Evolutionary conservation across 768 basidiomycete genomes (phyloP), one percentile per base, ranked within the genome.

Genomic region (Suillus placidus): DNA sequence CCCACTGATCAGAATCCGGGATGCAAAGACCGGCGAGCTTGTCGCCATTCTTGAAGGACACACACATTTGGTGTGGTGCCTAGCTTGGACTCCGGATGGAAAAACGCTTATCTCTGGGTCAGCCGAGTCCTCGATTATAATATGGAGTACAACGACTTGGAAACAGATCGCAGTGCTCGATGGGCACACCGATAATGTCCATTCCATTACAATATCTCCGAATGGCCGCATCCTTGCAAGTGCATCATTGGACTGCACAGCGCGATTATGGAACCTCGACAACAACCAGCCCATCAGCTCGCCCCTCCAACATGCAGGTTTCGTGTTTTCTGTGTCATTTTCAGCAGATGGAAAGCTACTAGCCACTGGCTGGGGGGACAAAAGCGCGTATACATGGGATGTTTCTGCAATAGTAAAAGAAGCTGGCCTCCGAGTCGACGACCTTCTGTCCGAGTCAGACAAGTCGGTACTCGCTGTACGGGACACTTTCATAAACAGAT

Each of bases 41-140:
- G 12, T 45, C 3, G 23, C n/a, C 6, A 49, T 13, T 26, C 47
- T 49, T 0, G 2, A 49, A 13, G 42, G 42, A 45, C 43, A n/a
- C 43, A 18, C 4, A 26, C 1, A 26, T 26, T 26, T 2, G 26
- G 20, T n/a, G 20, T 2, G 0, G 4, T n/a, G 43, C 10, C 10
- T 45, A 9, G 43, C 12, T 12, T 47, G 45, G 45, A 47, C 10
- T 10, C 4, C 2, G 1, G 45, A 47, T 47, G 10, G 45, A 47
- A 23, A n/a, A 23, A 23, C 1, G 2, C 45, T 47, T 12, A 23
- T 47, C 0, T 47, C 45, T 5, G 45, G 45, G 45, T 47, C 45
- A 2, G 2, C 0, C 2, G n/a, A 47, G 6, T 0, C 12, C 10
- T 47, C n/a, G 2, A 47, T 23, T 6, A 47, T 10, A 5, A 47